Evolutionary conservation across 164 flowering plant genomes (phyloP).

Genomic region (Kingdonia uniflora): DNA sequence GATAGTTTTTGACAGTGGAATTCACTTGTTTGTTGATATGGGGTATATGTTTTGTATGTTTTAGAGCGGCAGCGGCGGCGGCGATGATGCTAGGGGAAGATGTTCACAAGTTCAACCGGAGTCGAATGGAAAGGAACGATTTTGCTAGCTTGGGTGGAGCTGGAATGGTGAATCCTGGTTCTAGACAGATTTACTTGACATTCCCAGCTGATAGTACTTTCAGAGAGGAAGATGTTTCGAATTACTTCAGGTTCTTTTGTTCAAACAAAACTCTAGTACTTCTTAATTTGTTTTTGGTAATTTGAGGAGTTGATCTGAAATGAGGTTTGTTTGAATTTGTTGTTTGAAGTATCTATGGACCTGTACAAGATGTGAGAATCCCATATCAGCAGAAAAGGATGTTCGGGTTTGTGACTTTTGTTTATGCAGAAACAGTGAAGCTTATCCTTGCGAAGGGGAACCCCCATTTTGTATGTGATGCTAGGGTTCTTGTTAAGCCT

Average conservation of each 20-base stretch:
- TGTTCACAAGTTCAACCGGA: constrained; percentile 35
- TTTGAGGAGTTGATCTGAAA: background rate
- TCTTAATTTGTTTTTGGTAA: too few species aligned
- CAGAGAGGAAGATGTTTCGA: constrained; percentile 90
- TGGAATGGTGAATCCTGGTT: constrained; percentile 37
- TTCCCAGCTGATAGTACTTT: constrained; percentile 98
- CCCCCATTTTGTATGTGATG: constrained; percentile 95
- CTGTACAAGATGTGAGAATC: constrained; percentile 97
- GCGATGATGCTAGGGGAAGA: constrained; percentile 59
- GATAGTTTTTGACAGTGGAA: background rate
- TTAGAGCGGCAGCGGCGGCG: constrained; percentile 40
- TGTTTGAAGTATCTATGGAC: constrained; percentile 71
- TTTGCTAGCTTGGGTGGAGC: constrained; percentile 31
- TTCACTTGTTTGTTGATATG: background rate
- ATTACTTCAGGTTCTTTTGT: constrained; percentile 63
- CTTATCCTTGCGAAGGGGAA: constrained; percentile 87
- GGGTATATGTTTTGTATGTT: background rate
- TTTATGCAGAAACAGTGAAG: constrained; percentile 87
- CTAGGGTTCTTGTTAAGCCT: constrained; percentile 96
- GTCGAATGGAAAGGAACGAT: constrained; percentile 40
- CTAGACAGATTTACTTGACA: constrained; percentile 77
- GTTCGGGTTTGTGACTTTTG: constrained; percentile 96
- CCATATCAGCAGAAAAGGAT: constrained; percentile 97
- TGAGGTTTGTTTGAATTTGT: constrained; percentile 3
- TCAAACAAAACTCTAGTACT: too few species aligned